Conservation (phyloP, 495 filamentous ascomycete genomes). For the Penicillium daleae region DNA sequence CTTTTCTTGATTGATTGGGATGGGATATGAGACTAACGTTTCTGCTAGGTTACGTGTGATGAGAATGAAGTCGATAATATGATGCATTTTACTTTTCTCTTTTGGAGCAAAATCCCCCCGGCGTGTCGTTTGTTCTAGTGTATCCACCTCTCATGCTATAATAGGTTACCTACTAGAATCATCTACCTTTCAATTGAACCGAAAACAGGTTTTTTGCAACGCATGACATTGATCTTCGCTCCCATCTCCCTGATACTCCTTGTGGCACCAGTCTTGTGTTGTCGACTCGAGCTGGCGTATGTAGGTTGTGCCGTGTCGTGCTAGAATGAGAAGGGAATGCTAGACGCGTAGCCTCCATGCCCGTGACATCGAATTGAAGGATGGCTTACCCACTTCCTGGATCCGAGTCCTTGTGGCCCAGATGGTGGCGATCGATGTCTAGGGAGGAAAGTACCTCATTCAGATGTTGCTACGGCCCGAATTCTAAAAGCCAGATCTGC, state of each 20-base stretch:
- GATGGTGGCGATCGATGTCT: not conserved
- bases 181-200: conserved; percentile 10
- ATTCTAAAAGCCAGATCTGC: not conserved
- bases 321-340: not conserved
- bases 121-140: conserved; percentile 25
- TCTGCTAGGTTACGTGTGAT: conserved; percentile 46
- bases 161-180: conserved; percentile 28
- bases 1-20: not conserved
- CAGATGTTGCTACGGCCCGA: not conserved
- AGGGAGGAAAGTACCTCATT: not conserved
- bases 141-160: conserved; percentile 23
- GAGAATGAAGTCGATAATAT: conserved; percentile 42
- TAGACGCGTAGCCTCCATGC: not conserved
- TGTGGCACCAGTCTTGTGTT: not conserved
- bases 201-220: conserved; percentile 20
- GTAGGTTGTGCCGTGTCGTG: not conserved
- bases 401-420: not conserved
- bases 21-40: not conserved
- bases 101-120: conserved; percentile 18
- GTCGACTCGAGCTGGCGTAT: not conserved
- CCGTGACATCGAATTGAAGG: not conserved
- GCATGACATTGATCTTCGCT: conserved; percentile 15
- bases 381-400: not conserved
- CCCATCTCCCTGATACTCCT: not conserved
- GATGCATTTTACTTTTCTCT: conserved; percentile 35